Evolutionary conservation across 345 rosid genomes (phyloP).

Genomic region (Reutealis trisperma): DNA sequence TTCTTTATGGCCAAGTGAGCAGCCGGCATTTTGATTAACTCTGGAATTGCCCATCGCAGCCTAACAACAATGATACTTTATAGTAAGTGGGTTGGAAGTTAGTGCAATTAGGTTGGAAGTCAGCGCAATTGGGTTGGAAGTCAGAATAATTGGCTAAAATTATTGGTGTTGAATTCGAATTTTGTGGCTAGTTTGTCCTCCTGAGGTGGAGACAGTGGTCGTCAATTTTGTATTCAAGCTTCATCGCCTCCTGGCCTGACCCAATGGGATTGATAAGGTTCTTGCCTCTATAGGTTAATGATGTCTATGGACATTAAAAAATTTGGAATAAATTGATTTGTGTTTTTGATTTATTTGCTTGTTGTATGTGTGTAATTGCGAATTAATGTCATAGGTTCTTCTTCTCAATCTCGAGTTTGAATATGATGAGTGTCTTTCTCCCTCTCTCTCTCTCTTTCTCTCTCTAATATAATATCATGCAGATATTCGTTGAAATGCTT

Average conservation of each 20-base stretch:
- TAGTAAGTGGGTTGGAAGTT: constrained; percentile 41
- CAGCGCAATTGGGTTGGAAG: no score
- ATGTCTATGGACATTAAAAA: no score
- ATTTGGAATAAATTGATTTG: no score
- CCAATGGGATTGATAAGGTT: constrained; percentile 32
- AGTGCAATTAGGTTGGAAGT: no score
- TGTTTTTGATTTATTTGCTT: no score
- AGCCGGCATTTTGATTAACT: constrained; percentile 27
- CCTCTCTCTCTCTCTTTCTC: constrained; percentile 3
- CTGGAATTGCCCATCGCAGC: constrained; percentile 36
- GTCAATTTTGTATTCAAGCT: constrained; percentile 38
- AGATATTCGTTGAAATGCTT: constrained; percentile 44
- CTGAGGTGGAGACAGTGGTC: constrained; percentile 32
- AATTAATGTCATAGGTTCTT: constrained; percentile 55
- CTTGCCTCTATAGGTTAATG: constrained; percentile 21
- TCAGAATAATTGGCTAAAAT: constrained; percentile 31
- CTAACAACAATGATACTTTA: constrained; percentile 20
- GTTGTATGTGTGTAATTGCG: no score
- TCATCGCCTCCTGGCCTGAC: constrained; percentile 30
- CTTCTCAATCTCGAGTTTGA: constrained; percentile 75
- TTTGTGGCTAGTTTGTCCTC: constrained; percentile 30
- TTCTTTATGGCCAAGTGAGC: constrained; percentile 25
- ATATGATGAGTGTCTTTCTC: constrained; percentile 67
- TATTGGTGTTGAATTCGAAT: constrained; percentile 34
- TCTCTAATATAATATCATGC: constrained; percentile 8